Evolutionary conservation across 257 asterid species (phyloP), one percentile per base, ranked within the genome.

Genomic region (Cordia subcordata): DNA sequence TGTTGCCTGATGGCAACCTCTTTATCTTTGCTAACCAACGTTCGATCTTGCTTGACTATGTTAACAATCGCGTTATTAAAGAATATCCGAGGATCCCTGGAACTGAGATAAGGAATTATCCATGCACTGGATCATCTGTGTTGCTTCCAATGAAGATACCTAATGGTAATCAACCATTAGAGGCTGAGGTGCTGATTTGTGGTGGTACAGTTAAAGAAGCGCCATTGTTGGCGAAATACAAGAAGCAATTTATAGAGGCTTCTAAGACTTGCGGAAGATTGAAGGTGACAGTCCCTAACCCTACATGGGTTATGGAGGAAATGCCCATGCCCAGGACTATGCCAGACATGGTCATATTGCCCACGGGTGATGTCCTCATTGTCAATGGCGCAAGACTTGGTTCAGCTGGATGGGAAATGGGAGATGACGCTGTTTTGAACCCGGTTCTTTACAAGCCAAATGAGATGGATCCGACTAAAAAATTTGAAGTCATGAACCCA

Each of bases 381-480:
- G 11, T 90, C 12, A 90, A 90, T 51, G 98, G 98, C 5, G 96
- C 94, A 1, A 68, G 67, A 0, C 69, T 42, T 2, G 96, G 98
- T 1, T 64, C 95, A 0, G 98, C 86, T 58, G 98, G 98, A 32
- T 90, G 98, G 96, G 94, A 85, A 8, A 37, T 32, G n/a, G 96
- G 82, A 1, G 66, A 59, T 1, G 79, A 78, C 63, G 94, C 96
- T 55, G 88, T 85, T 17, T 21, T 81, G 5, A 54, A 73, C 53
- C 96, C 96, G 60, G 60, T 91, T 9, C 9, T 88, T 0, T 91
- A 91, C 73, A 23, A 49, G 4, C 82, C 95, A 8, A 47, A 57
- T 0, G 79, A 72, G 39, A 18, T 70, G 6, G 69, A 77, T 49
- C 58, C 51, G 70, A 14, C 14, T 1, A 40, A n/a, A 19, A 78